A percentile compares a stretch with the other conserved stretches of the same genome.
Evolutionary conservation across 257 asterid species (phyloP).

Genomic region (Nicotiana tabacum): DNA sequence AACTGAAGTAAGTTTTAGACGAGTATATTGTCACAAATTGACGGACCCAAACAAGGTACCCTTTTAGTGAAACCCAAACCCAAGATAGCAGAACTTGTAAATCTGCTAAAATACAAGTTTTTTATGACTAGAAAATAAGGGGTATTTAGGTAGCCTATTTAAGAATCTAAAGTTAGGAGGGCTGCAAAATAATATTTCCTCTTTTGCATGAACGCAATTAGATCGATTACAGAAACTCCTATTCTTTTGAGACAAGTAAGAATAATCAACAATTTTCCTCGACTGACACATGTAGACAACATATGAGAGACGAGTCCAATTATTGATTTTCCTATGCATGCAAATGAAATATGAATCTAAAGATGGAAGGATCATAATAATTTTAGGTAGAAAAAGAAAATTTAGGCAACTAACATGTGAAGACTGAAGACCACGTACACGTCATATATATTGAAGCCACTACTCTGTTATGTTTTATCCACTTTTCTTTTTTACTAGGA

Average conservation of each 20-base stretch:
- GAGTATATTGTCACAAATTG: too few species aligned
- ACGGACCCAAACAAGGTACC: too few species aligned
- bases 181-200: background rate
- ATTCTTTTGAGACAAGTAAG: background rate
- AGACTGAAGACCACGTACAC: background rate
- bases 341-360: background rate
- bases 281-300: background rate
- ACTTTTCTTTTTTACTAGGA: background rate
- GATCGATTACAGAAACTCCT: background rate
- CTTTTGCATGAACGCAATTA: background rate
- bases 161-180: background rate
- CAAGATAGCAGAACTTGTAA: background rate
- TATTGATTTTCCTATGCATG: background rate
- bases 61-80: background rate
- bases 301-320: slow-evolving; percentile 1
- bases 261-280: background rate
- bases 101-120: background rate
- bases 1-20: too few species aligned
- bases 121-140: background rate
- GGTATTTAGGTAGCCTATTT: background rate
- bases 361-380: background rate
- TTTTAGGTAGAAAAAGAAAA: background rate
- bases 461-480: background rate
- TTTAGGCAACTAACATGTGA: background rate
- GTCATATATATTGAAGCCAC: slow-evolving; percentile 1